phyloP scores from a whole-genome alignment of 2,329 filamentous ascomycete genomes.

The Fusarium bulbicola region DNA sequence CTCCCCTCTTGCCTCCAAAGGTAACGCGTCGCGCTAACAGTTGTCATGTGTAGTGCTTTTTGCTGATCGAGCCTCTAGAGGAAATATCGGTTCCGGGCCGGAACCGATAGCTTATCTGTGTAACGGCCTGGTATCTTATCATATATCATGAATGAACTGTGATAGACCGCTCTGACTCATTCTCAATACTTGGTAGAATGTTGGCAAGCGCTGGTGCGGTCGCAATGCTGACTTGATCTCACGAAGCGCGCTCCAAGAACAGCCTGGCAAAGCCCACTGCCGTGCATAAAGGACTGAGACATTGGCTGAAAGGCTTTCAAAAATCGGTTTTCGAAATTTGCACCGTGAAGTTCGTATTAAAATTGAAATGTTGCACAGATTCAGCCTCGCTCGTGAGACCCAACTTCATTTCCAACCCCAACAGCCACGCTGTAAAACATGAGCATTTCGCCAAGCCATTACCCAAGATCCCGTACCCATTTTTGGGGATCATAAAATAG shows the following conservation, averaged over 20 bases:
- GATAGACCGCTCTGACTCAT: not conserved
- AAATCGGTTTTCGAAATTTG: not conserved
- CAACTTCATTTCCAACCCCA: not conserved
- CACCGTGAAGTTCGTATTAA: not conserved
- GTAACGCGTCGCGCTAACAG: not conserved
- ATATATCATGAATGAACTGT: not conserved
- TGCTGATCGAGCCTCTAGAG: not conserved
- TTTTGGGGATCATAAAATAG: not conserved
- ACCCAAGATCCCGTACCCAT: not conserved
- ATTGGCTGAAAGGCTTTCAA: not conserved
- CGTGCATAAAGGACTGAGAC: not conserved
- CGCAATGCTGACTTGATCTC: not conserved
- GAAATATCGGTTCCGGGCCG: not conserved
- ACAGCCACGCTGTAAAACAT: not conserved
- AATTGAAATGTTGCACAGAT: not conserved
- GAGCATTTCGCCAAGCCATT: not conserved
- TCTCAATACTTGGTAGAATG: not conserved
- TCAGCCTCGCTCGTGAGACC: not conserved
- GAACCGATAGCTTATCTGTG: not conserved
- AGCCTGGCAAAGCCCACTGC: not conserved
- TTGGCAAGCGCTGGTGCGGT: not conserved
- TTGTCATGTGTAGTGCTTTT: not conserved
- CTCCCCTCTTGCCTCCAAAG: constrained; percentile 3
- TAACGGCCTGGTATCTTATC: not conserved
- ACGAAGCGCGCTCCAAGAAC: not conserved